phyloP scores from a whole-genome alignment of 2,329 filamentous ascomycete genomes.

The Hymenoscyphus albidus region DNA sequence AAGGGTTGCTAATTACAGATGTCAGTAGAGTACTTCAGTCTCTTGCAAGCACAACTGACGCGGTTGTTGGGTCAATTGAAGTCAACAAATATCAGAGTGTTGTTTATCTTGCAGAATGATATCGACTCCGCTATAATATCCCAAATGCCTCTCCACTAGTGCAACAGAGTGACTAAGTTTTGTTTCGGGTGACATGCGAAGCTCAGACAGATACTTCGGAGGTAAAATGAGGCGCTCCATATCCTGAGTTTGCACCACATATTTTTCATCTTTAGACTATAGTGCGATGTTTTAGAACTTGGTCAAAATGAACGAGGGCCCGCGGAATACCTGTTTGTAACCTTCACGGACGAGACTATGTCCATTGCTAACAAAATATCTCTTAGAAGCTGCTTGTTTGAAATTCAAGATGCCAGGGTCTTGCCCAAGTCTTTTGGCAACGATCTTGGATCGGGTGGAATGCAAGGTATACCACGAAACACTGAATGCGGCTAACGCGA shows the following conservation, averaged over 20 bases:
- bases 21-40: background rate
- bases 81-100: slow-evolving; percentile 4
- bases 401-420: background rate
- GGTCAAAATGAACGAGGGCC: background rate
- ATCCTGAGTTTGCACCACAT: slow-evolving; percentile 1
- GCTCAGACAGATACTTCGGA: slow-evolving; percentile 6
- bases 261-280: slow-evolving; percentile 2
- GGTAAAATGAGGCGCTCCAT: slow-evolving; percentile 1
- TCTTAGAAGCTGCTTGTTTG: background rate
- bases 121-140: slow-evolving; percentile 5
- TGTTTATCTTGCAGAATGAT: background rate
- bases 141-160: slow-evolving; percentile 3
- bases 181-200: slow-evolving; percentile 7
- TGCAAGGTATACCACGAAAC: background rate
- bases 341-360: background rate
- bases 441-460: background rate
- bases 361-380: background rate
- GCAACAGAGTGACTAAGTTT: slow-evolving; percentile 6
- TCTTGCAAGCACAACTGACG: background rate
- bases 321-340: background rate
- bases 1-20: background rate
- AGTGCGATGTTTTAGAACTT: background rate
- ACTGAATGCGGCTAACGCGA: background rate
- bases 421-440: background rate
- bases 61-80: background rate